These are phyloP conservation scores for Aspergillus quadrilineatus DNA, from an alignment of 2,329 filamentous ascomycete species.

Conservation along the genomic window DNA sequence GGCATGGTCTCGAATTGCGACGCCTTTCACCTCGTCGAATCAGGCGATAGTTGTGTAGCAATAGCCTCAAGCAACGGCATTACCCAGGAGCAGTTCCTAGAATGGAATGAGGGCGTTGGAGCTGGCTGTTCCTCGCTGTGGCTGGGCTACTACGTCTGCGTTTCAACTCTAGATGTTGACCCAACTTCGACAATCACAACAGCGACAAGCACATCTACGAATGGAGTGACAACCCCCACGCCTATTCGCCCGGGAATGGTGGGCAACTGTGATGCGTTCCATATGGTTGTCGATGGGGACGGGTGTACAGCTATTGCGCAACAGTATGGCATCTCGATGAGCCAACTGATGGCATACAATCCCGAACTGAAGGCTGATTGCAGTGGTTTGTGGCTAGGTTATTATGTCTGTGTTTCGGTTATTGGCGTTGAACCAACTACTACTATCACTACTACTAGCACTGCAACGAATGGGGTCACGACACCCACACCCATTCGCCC, in stretches of 20 bases:
- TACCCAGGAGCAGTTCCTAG: not conserved
- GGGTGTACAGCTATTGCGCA: not conserved
- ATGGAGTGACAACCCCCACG: not conserved
- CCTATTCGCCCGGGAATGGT: not conserved
- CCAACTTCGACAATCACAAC: not conserved
- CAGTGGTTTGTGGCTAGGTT: not conserved
- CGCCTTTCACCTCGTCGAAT: not conserved
- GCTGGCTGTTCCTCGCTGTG: not conserved
- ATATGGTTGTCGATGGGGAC: not conserved
- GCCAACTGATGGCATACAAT: not conserved
- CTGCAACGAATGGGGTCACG: not conserved
- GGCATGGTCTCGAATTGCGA: not conserved
- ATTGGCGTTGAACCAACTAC: not conserved
- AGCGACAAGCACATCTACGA: not conserved
- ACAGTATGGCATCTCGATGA: not conserved
- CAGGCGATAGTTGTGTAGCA: not conserved
- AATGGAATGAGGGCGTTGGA: not conserved
- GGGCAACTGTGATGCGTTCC: not conserved
- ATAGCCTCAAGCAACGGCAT: not conserved
- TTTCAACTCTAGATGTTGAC: not conserved
- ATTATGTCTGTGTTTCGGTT: not conserved
- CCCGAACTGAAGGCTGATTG: not conserved
- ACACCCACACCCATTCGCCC: not conserved
- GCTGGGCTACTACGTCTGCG: constrained; percentile 1
- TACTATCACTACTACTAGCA: not conserved